phyloP scores from a whole-genome alignment of 495 filamentous ascomycete species.

The Chaetomium cochliodes region DNA sequence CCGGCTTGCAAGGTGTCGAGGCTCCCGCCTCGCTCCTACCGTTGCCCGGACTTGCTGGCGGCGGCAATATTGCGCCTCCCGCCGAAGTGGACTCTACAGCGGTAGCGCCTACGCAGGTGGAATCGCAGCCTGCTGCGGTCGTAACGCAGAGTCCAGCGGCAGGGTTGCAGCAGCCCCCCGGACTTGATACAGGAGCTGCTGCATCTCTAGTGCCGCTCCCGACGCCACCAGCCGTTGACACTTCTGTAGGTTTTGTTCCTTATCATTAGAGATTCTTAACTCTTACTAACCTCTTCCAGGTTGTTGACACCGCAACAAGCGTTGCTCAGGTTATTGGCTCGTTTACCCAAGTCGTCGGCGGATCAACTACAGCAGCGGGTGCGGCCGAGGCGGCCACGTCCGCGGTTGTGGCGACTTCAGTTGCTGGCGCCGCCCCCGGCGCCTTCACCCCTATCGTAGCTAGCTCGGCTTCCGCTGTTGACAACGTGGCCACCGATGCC shows the following conservation, averaged over 20 bases:
- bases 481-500: background rate
- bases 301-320: background rate
- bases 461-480: background rate
- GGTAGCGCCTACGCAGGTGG: conserved; percentile 7
- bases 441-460: conserved; percentile 2
- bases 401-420: background rate
- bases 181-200: background rate
- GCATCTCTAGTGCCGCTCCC: conserved; percentile 20
- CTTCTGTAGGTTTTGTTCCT: conserved; percentile 22
- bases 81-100: conserved; percentile 6
- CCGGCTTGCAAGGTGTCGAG: conserved; percentile 25
- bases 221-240: conserved; percentile 18
- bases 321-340: conserved; percentile 12
- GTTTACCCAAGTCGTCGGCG: conserved; percentile 16
- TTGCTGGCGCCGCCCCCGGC: background rate
- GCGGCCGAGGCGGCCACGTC: background rate
- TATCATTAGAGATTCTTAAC: background rate
- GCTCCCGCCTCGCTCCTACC: conserved; percentile 23
- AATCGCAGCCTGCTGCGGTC: conserved; percentile 10
- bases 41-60: conserved; percentile 25
- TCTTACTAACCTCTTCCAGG: conserved; percentile 5
- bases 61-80: conserved; percentile 6
- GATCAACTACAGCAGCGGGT: background rate
- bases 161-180: conserved; percentile 15
- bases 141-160: conserved; percentile 11